Percentiles rank a stretch among this genome's conserved stretches.
Conservation (phyloP, 176 grass and related monocot species). For the Oryza australiensis region DNA sequence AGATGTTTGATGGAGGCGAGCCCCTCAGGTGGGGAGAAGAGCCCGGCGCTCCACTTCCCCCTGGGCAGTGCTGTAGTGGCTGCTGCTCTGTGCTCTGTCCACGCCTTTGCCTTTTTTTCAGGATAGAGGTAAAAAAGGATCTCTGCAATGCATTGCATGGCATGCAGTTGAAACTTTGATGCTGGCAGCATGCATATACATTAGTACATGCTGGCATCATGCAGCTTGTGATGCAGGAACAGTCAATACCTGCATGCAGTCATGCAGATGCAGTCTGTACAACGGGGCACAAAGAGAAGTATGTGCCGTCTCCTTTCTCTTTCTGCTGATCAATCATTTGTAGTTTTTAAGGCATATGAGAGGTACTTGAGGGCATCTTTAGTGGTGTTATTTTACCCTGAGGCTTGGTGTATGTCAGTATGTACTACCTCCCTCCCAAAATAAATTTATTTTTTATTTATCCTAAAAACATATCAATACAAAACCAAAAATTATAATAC, state of each 20-base stretch:
- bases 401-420: background rate
- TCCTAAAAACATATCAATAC: too few species aligned
- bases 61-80: constrained; percentile 46
- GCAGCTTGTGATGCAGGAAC: constrained; percentile 36
- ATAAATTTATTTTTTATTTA: too few species aligned
- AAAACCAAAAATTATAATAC: too few species aligned
- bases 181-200: constrained; percentile 41
- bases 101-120: constrained; percentile 53
- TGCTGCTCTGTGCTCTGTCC: constrained; percentile 18
- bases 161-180: constrained; percentile 63
- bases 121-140: constrained; percentile 50
- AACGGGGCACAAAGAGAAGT: constrained; percentile 37
- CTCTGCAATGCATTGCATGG: background rate
- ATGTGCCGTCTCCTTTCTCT: background rate
- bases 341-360: constrained; percentile 54
- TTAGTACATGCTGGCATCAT: constrained; percentile 12
- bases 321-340: constrained; percentile 66
- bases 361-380: constrained; percentile 25
- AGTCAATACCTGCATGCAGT: constrained; percentile 27
- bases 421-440: too few species aligned
- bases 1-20: constrained; percentile 44
- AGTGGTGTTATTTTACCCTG: constrained; percentile 15
- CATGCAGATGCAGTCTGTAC: background rate
- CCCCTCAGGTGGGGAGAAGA: constrained; percentile 42
- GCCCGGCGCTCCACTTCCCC: constrained; percentile 42